Conservation (phyloP, 768 basidiomycete species). For the Serpula lacrymans region DNA sequence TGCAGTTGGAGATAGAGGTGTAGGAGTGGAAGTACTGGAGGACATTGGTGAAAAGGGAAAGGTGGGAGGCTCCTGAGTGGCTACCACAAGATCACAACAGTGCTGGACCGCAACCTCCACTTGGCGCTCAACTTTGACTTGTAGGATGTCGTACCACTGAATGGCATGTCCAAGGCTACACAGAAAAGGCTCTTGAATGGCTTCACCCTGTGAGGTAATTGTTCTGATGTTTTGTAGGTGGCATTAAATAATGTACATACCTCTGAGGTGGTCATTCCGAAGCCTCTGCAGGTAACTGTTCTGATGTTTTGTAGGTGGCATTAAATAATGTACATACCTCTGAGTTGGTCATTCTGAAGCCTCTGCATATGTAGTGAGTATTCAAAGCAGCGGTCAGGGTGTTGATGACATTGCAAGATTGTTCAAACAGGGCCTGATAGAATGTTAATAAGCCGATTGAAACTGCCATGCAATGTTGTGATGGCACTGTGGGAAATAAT, state of each 20-base stretch:
- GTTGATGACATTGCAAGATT: slow-evolving; percentile 36
- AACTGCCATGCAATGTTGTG: slow-evolving; percentile 13
- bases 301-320: no score
- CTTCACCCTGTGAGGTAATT: slow-evolving; percentile 16
- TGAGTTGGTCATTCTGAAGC: no score
- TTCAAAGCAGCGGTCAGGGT: no score
- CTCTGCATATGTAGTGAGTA: no score
- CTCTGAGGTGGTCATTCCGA: no score
- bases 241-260: no score
- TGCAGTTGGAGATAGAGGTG: not conserved
- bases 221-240: no score
- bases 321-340: no score
- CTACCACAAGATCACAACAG: slow-evolving; percentile 11
- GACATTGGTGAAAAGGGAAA: no score
- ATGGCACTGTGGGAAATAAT: slow-evolving; percentile 29
- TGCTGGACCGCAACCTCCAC: slow-evolving; percentile 8
- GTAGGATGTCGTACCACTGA: slow-evolving; percentile 27
- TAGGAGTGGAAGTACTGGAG: not conserved
- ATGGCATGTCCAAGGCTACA: slow-evolving; percentile 19
- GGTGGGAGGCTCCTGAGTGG: slow-evolving; percentile 16
- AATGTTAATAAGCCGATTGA: slow-evolving; percentile 30
- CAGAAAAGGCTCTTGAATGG: slow-evolving; percentile 29
- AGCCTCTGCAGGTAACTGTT: no score
- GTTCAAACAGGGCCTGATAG: slow-evolving; percentile 32
- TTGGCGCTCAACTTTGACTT: slow-evolving; percentile 10